A percentile compares a stretch with the other conserved stretches of the same genome.
Evolutionary conservation across 225 moss, liverwort and hornwort genomes (phyloP).

Genomic region (Ulota crispa): DNA sequence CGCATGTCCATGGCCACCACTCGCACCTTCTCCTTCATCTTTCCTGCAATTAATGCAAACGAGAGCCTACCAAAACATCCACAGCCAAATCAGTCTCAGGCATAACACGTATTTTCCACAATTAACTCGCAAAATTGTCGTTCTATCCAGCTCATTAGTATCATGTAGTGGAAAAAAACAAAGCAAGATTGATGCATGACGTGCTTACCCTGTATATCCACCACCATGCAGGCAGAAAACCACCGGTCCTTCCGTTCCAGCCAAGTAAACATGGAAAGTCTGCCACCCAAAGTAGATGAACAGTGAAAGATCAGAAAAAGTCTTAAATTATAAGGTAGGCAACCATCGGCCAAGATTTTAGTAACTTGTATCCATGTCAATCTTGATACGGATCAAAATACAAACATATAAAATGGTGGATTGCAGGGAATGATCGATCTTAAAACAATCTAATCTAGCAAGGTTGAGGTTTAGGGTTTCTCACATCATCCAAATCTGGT

Average conservation of each 20-base stretch:
- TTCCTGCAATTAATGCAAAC: conserved; percentile 84
- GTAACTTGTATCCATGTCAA: background rate
- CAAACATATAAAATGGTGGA: background rate
- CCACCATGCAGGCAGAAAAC: conserved; percentile 98
- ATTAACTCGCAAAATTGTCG: background rate
- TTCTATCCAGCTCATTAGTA: background rate
- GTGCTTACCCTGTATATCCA: conserved; percentile 88
- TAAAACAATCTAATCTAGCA: background rate
- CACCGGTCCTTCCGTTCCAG: conserved; percentile 95
- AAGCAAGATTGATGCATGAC: background rate
- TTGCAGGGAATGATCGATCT: background rate
- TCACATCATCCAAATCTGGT: conserved; percentile 83
- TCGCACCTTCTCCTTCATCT: conserved; percentile 93
- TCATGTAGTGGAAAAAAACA: background rate
- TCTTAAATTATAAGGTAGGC: background rate
- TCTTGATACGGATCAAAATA: background rate
- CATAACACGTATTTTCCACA: background rate
- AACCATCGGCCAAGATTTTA: background rate
- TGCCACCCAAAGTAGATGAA: conserved; percentile 36
- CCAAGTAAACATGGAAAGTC: conserved; percentile 84
- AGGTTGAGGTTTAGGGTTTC: background rate
- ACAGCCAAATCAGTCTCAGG: background rate
- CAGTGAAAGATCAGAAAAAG: background rate
- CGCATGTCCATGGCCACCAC: conserved; percentile 95
- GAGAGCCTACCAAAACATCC: conserved; percentile 68